Conservation (phyloP, 768 basidiomycete genomes). For the Collybiopsis confluens region DNA sequence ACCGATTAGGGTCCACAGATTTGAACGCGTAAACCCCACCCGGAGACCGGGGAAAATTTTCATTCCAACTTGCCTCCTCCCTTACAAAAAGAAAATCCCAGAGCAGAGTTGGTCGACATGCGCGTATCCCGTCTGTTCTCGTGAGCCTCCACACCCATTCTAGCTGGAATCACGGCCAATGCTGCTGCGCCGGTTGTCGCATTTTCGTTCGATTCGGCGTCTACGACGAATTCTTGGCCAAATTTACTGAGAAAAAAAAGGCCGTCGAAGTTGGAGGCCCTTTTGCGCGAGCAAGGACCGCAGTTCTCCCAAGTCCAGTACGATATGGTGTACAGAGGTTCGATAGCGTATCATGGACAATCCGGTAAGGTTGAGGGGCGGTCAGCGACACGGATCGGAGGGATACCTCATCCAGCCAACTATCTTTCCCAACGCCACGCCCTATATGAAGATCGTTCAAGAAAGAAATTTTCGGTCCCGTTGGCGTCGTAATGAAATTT, state of each 20-base stretch:
- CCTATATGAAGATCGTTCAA: slow-evolving; percentile 63
- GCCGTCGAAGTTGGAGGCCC: slow-evolving; percentile 67
- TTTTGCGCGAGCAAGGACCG: slow-evolving; percentile 68
- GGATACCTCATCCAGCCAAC: slow-evolving; percentile 69
- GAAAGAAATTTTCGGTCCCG: slow-evolving; percentile 77
- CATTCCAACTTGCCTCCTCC: too few relatives aligned
- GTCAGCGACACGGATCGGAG: slow-evolving; percentile 48
- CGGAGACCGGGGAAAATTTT: too few relatives aligned
- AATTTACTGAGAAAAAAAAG: slow-evolving; percentile 35
- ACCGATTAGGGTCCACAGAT: too few relatives aligned
- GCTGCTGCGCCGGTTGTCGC: slow-evolving; percentile 81
- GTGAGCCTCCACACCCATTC: too few relatives aligned
- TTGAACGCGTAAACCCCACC: too few relatives aligned
- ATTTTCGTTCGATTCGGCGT: slow-evolving; percentile 77
- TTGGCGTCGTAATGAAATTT: slow-evolving; percentile 67
- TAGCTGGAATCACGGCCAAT: slow-evolving; percentile 48
- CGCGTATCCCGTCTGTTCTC: too few relatives aligned
- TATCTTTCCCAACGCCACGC: slow-evolving; percentile 57
- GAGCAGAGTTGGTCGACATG: too few relatives aligned
- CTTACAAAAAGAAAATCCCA: too few relatives aligned
- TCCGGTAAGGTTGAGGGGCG: slow-evolving; percentile 68
- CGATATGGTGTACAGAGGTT: slow-evolving; percentile 54
- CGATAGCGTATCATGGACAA: slow-evolving; percentile 57
- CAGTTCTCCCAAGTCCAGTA: slow-evolving; percentile 75
- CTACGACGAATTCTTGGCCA: slow-evolving; percentile 76